A percentile compares a stretch with the other conserved stretches of the same genome.
Conservation (phyloP, 257 asterid genomes). For the Lycium ferocissimum region DNA sequence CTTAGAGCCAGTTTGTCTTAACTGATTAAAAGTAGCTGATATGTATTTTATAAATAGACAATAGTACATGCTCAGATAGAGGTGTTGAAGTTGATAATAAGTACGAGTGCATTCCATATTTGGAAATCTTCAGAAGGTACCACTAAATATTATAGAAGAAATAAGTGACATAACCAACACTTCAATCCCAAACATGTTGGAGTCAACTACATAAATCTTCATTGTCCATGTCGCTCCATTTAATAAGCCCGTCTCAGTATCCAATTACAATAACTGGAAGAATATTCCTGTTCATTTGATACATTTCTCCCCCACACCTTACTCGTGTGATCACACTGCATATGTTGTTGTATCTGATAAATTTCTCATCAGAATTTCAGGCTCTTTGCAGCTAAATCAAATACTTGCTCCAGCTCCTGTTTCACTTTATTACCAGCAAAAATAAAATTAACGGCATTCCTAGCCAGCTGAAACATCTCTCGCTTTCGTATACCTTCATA, state of each 20-base stretch:
- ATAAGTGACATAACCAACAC: conserved; percentile 5
- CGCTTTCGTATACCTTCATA: conserved; percentile 64
- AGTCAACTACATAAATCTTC: background rate
- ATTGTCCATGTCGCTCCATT: background rate
- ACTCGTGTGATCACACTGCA: no score
- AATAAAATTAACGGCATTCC: conserved; percentile 57
- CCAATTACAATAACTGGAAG: background rate
- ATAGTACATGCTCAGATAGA: no score
- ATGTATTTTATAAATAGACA: background rate
- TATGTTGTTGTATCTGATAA: background rate
- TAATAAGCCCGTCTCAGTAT: background rate
- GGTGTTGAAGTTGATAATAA: background rate
- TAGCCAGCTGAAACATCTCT: conserved; percentile 70
- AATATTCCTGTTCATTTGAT: background rate
- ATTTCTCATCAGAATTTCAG: conserved; percentile 37
- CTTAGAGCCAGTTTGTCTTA: no score
- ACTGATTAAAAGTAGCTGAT: background rate
- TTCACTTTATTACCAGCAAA: conserved; percentile 71
- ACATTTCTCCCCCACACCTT: background rate
- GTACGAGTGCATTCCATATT: background rate
- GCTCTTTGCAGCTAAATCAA: conserved; percentile 51
- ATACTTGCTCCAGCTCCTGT: conserved; percentile 58
- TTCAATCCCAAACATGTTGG: background rate
- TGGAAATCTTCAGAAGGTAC: background rate
- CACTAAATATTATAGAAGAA: background rate